phyloP scores from a whole-genome alignment of 2,329 filamentous ascomycete genomes.

The Aspergillus ochraceoroseus region DNA sequence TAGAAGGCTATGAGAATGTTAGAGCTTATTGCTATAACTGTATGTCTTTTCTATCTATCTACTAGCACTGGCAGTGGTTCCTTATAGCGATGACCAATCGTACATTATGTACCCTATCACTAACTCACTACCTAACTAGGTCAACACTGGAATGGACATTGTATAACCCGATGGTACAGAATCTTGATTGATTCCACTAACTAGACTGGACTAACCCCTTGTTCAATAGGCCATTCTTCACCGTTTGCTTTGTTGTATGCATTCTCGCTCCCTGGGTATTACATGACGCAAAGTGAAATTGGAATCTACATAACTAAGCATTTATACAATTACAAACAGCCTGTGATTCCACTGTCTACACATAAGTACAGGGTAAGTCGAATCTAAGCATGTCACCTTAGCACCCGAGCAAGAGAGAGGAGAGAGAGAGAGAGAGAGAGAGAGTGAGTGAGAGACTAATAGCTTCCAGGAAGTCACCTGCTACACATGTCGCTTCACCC shows the following conservation, averaged over 20 bases:
- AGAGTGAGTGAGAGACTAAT: too few species aligned
- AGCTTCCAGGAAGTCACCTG: constrained; percentile 36
- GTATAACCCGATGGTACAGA: constrained; percentile 43
- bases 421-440: too few species aligned
- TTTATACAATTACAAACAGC: too few species aligned
- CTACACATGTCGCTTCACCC: constrained; percentile 37
- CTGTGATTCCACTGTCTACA: constrained; percentile 36
- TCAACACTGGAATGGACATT: constrained; percentile 45
- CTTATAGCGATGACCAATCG: constrained; percentile 6
- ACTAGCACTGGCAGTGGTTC: constrained; percentile 3
- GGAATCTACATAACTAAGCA: too few species aligned
- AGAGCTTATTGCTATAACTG: constrained; percentile 47
- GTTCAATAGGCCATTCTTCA: constrained; percentile 41
- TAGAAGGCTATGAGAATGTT: constrained; percentile 45
- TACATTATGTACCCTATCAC: too few species aligned
- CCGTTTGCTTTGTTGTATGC: constrained; percentile 44
- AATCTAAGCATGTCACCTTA: too few species aligned
- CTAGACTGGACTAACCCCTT: too few species aligned
- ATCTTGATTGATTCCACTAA: too few species aligned
- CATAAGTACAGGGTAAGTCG: constrained; percentile 39
- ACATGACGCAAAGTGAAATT: too few species aligned
- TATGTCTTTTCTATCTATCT: constrained; percentile 22
- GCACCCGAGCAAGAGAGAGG: too few species aligned
- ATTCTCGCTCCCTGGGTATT: not conserved
- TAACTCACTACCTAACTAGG: constrained; percentile 19